A percentile compares a stretch with the other conserved stretches of the same genome.
These are phyloP conservation scores for Straminergon stramineum DNA, from an alignment of 225 moss, liverwort and hornwort species.

Conservation along the genomic window DNA sequence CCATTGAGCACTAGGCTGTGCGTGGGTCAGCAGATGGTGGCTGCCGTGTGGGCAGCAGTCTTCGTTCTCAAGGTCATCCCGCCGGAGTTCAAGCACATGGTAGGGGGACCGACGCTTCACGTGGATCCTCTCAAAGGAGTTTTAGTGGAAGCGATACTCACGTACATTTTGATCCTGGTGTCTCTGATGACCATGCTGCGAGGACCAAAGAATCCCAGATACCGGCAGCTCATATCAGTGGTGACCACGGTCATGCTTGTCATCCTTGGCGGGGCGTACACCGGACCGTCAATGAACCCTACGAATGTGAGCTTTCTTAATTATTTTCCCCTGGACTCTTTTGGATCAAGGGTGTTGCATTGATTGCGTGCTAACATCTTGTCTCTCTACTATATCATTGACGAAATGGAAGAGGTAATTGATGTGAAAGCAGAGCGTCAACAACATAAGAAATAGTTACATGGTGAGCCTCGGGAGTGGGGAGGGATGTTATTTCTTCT, in stretches of 20 bases:
- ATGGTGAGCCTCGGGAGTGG: background rate
- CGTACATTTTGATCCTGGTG: conserved; percentile 45
- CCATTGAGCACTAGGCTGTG: background rate
- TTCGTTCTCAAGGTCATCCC: conserved; percentile 41
- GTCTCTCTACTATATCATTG: background rate
- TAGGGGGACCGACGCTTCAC: conserved; percentile 58
- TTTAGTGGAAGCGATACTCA: conserved; percentile 58
- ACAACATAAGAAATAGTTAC: background rate
- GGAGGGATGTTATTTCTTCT: background rate
- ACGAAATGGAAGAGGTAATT: background rate
- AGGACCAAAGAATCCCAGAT: conserved; percentile 38
- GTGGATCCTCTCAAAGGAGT: conserved; percentile 61
- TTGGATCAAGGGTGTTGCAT: background rate
- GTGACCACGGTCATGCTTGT: conserved; percentile 39
- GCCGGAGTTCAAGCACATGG: conserved; percentile 33
- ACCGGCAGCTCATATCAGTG: conserved; percentile 38
- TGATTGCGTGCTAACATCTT: background rate
- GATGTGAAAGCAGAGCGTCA: background rate
- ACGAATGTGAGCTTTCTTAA: conserved; percentile 52
- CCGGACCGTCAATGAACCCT: conserved; percentile 94
- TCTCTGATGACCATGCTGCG: conserved; percentile 46
- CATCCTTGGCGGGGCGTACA: conserved; percentile 52
- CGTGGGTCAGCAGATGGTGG: conserved; percentile 43
- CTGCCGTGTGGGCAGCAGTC: conserved; percentile 46
- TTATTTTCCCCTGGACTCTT: too few species aligned